Evolutionary conservation across 257 asterid species (phyloP), one percentile per base, ranked within the genome.

Genomic region (Solanum phureja): DNA sequence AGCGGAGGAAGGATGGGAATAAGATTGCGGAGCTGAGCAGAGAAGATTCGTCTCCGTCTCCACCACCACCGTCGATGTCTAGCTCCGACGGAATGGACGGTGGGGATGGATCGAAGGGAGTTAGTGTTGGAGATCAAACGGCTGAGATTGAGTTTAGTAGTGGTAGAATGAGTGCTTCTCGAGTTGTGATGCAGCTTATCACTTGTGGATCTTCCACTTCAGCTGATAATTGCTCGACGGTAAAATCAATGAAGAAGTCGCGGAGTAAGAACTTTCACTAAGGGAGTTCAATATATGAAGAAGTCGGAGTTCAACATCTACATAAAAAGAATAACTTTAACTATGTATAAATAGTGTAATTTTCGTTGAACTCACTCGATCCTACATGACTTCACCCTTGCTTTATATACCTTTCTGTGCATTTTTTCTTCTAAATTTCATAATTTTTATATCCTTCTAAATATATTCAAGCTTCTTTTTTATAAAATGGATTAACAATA

Each of bases 31-130:
- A 89, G 88, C 40, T 87, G 75, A 84, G 88, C 21, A 64, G 91
- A 87, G 92, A 87, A 42, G 93, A 90, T 11, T 29, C 87, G 58
- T 88, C 93, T 44, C 83, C 91, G 6, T 88, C 93, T 60, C 83
- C 91, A 4, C 90, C 92, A 0, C 90, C 66, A 0, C 90, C 44
- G 21, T 90, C 90, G 14, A 27, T 82, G 89, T 60, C 90, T 56
- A 89, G 93, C 85, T 91, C 92, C 16, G 89, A 87, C 10, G 87
- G 86, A 3, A 13, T 46, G 27, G 88, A 84, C 56, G 89, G 90
- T 16, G 83, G 29, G 18, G 68, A 77, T 84, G 88, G 91, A 73
- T 84, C 87, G 11, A 88, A 84, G 5, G 86, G 35, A 42, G 86
- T 86, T 71, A 73, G 81, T 8, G 71, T 18, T 7, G 11, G 52